Evolutionary conservation across 192 early-diverging fungal genomes (phyloP), one percentile per base, ranked within the genome.

Genomic region (Dissophora ornata): DNA sequence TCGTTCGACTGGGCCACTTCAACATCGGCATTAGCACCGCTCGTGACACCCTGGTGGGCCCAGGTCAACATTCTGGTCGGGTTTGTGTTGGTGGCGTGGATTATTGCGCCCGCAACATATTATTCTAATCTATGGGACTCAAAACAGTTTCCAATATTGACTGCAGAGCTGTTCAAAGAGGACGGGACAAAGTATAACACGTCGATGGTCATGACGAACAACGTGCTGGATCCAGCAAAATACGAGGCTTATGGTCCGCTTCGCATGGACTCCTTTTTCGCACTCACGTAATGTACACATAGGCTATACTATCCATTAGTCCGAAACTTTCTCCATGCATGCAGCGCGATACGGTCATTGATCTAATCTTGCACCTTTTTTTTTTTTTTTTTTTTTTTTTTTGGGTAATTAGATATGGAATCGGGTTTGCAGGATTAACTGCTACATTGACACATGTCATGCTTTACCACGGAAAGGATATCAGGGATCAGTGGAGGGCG

Each of bases 401-500:
- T 47, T 22, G 16, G 45, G n/a, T 12, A 22, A 26, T 15, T 60
- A 69, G 57, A 15, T 88, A 86, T 54, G 81, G 78, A 46, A 71
- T 88, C 13, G 79, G 80, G 12, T 87, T 88, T 65, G 78, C 87
- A 12, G 82, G 79, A 38, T 50, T 92, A 66, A 80, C 85, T 24
- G 79, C 86, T 28, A 66, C 84, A 2, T 28, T 94, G 33, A 75
- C 80, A 16, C 90, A 94, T 69, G 83, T 86, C 18, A 47, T 34
- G 2, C 60, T 94, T 18, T 88, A 85, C 78, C 86, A 90, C 48
- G 86, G 90, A 44, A 77, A 79, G 49, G 79, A 89, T 45, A 87
- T 90, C 45, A 61, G 69, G 24, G 62, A 58, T n/a, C 85, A 84
- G 55, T 80, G 80, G 62, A 73, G 40, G 36, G 59, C 48, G 4